Base-by-base conservation (phyloP, 2,329 filamentous ascomycete species). In the Aspergillus tubingensis region DNA sequence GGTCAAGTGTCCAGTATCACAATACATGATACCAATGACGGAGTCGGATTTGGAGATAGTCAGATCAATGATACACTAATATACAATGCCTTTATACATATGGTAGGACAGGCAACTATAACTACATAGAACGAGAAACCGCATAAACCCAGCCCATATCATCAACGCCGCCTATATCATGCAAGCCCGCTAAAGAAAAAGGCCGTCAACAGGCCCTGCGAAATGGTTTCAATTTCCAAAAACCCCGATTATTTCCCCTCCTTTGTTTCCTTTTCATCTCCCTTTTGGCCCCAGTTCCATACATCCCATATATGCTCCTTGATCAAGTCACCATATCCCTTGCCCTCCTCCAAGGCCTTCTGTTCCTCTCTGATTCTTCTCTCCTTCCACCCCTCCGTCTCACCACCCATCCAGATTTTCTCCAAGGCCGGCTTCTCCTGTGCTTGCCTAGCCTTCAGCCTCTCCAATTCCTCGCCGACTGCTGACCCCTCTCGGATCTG, bases 271-370 rank as follows among this genome's bases (percentile, higher is more conserved):
- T 59, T 44, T 43, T 36, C 39, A 30, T 59, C 58, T 49, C 63
- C 60, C 55, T 69, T 70, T 62, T 72, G 72, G 38, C 74, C 72
- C 72, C 72, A 74, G 61, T 74, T 79, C 77, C 77, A 80, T 30
- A 79, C 79, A 60, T 80, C 79, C 76, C 74, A 79, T 48, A 81
- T 74, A 73, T 81, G 75, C 61, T 80, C 77, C 63, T 73, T 72
- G 54, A 80, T 81, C 72, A 80, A 70, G 72, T 77, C 75, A 0
- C 76, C 72, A 70, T 81, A 81, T 2, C 78, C 76, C 62, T 78
- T 79, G 43, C 79, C 76, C 58, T 77, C 72, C 54, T 71, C 69
- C 60, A 80, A 62, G 36, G 78, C 78, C 68, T 78, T 71, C 70
- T 75, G 72, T 65, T 80, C 78, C 66, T 80, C 77, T 43, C 67